Evolutionary conservation across 1,139 yeast species (phyloP).

Genomic region (Sporopachydermia cereana): DNA sequence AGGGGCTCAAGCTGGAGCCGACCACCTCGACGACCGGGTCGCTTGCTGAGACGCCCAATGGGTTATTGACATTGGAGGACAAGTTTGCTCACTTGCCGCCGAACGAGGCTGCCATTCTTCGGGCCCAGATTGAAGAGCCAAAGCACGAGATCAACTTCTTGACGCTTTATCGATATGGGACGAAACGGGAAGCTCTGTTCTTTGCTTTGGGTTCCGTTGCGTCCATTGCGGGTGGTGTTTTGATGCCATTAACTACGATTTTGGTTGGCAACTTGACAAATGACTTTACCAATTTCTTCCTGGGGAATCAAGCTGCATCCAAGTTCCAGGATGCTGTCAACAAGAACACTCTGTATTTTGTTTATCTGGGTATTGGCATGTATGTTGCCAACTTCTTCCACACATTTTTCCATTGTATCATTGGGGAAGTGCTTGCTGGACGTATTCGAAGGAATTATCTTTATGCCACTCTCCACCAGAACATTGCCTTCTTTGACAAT

Average conservation of each 20-base stretch:
- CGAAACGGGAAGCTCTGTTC: slow-evolving; percentile 18
- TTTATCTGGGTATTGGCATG: slow-evolving; percentile 18
- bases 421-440: slow-evolving; percentile 10
- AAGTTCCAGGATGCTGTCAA: slow-evolving; percentile 16
- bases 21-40: no score
- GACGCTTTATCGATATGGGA: slow-evolving; percentile 26
- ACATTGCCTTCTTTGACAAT: slow-evolving; percentile 7
- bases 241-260: slow-evolving; percentile 28
- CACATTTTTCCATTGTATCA: slow-evolving; percentile 16
- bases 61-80: no score
- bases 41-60: no score
- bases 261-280: slow-evolving; percentile 28
- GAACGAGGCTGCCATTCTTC: slow-evolving; percentile 22
- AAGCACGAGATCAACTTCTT: slow-evolving; percentile 18
- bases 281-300: slow-evolving; percentile 24
- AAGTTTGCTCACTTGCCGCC: slow-evolving; percentile 18
- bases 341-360: slow-evolving; percentile 16
- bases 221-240: slow-evolving; percentile 27
- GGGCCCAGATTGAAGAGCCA: slow-evolving; percentile 21
- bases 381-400: slow-evolving; percentile 15
- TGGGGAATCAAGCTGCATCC: slow-evolving; percentile 15
- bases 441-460: slow-evolving; percentile 7
- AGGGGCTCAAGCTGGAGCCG: no score
- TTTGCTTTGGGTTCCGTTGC: slow-evolving; percentile 20
- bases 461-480: slow-evolving; percentile 8